Evolutionary conservation across 106 monocot species (phyloP).

Genomic region (Platanthera guangdongensis): DNA sequence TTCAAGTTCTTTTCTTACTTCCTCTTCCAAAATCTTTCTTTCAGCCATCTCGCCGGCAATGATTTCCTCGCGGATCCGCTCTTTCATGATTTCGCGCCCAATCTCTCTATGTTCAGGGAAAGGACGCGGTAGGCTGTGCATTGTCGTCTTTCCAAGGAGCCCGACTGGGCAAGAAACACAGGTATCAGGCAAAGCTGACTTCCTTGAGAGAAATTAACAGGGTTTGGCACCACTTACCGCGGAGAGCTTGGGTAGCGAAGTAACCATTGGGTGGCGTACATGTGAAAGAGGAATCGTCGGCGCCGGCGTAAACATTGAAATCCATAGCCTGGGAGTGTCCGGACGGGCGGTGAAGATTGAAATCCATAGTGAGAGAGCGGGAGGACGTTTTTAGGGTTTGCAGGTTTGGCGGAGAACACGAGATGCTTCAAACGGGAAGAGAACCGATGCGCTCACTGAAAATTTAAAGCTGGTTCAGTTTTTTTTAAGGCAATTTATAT

Average conservation of each 20-base stretch:
- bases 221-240: constrained; percentile 1
- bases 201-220: not conserved
- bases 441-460: not conserved
- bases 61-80: constrained; percentile 30
- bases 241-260: not conserved
- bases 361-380: not conserved
- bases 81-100: constrained; percentile 16
- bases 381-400: not conserved
- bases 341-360: too few relatives aligned
- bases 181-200: not conserved
- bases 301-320: not conserved
- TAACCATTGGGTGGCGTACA: not conserved
- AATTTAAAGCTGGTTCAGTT: too few relatives aligned
- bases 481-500: too few relatives aligned
- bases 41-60: constrained; percentile 5
- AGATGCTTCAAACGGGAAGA: not conserved
- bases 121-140: not conserved
- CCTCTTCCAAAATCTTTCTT: constrained; percentile 25
- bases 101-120: not conserved
- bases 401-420: not conserved
- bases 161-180: not conserved
- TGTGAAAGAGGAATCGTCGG: not conserved
- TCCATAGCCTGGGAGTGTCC: not conserved
- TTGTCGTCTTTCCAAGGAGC: not conserved
- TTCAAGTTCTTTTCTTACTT: constrained; percentile 23